Evolutionary conservation across 2,329 filamentous ascomycete genomes (phyloP), one percentile per base, ranked within the genome.

Genomic region (Nigrospora oryzae): DNA sequence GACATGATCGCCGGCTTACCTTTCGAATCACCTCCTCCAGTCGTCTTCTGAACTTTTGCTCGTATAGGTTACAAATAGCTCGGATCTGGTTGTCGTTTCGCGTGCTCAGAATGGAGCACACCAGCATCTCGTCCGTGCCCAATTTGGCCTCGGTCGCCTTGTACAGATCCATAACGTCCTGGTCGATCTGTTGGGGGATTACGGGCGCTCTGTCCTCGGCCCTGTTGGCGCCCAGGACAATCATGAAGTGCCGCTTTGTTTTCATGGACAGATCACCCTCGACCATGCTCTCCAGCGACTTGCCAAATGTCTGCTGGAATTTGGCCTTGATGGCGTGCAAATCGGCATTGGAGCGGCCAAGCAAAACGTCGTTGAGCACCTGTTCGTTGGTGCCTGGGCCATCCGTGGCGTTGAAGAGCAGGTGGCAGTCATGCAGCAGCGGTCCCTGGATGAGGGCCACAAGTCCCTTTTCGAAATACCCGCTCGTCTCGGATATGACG

Each of bases 381-480:
- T 72, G 70, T 60, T 97, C 91, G 56, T 95, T 95, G 1, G 91
- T 97, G 8, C 93, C 93, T 1, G 80, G 61, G 0, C 91, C 89
- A 40, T 81, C 73, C 69, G 95, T 81, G 1, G 89, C 84, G 2
- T 83, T 73, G 56, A 83, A 73, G 10, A 93, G 68, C 43, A 80
- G 75, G 56, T 83, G 71, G 4, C 84, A 83, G 61, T 97, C 91
- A 50, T 88, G 75, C 40, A 80, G 69, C 11, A 96, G 71, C 0
- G 91, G 93, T 0, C 93, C 93, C 3, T 86, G 79, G 4, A 83
- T 77, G 34, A 95, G 71, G 14, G 86, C 81, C 8, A 90, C 70
- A 4, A 96, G 71, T 0, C 81, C 86, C n/a, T 79, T 76, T 50
- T 84, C 77, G 57, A 95, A 84, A 63, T 85, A 83, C 17, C 83